These are phyloP conservation scores for Cubamyces sp. DNA, from an alignment of 768 basidiomycete species.

Conservation along the genomic window DNA sequence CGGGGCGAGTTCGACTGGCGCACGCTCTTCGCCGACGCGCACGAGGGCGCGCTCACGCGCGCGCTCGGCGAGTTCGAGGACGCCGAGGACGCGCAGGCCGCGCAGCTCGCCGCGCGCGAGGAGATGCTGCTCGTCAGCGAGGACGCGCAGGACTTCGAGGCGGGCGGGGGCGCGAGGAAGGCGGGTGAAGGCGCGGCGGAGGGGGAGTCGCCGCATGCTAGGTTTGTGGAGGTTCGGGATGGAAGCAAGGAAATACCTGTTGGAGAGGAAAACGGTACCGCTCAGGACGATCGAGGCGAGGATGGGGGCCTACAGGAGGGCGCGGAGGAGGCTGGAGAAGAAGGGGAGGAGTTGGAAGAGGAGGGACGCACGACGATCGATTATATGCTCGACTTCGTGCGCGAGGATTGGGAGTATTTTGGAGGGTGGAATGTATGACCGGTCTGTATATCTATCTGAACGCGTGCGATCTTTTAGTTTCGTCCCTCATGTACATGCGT, in stretches of 20 bases:
- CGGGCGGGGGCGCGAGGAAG: conserved; percentile 42
- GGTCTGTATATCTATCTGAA: neutral
- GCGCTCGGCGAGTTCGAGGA: conserved; percentile 90
- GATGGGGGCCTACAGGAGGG: too few relatives aligned
- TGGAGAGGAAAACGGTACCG: conserved; percentile 28
- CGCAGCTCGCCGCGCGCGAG: conserved; percentile 74
- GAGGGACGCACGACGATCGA: conserved; percentile 80
- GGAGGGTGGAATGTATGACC: conserved; percentile 65
- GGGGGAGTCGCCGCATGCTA: conserved; percentile 18
- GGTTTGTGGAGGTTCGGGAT: conserved; percentile 23
- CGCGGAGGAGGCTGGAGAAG: conserved; percentile 41
- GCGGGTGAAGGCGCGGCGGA: conserved; percentile 13
- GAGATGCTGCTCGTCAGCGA: conserved; percentile 74
- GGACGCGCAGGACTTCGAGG: conserved; percentile 79
- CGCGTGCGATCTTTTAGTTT: neutral
- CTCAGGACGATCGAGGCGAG: conserved; percentile 30
- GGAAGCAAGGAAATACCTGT: conserved; percentile 30
- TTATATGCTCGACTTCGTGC: conserved; percentile 78
- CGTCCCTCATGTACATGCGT: too few relatives aligned
- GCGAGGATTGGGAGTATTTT: conserved; percentile 69
- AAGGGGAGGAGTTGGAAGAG: conserved; percentile 45
- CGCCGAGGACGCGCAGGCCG: conserved; percentile 83
- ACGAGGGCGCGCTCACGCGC: conserved; percentile 58
- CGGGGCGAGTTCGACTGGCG: conserved; percentile 96
- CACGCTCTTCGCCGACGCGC: conserved; percentile 70